phyloP scores from a whole-genome alignment of 208 protist genomes.

The Leishmania martiniquensis region DNA sequence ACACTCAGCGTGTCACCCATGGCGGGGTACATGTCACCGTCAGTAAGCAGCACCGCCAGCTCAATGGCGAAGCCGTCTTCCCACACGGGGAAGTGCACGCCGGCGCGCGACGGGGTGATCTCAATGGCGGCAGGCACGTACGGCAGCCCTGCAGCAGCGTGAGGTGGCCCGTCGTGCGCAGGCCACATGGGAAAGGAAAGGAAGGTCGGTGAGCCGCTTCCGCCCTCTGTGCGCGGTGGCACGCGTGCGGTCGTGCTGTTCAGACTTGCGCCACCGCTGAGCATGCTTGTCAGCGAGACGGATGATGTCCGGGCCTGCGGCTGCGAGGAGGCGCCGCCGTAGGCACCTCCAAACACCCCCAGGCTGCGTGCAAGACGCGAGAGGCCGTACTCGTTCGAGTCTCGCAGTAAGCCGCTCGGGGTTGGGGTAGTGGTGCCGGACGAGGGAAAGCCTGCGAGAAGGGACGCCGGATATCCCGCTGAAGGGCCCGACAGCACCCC shows the following conservation, averaged over 20 bases:
- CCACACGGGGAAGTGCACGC: constrained; percentile 35
- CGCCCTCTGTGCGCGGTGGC: constrained; percentile 17
- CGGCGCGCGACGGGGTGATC: constrained; percentile 18
- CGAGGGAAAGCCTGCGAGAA: constrained; percentile 7
- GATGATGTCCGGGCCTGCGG: background rate
- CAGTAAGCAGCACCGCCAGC: constrained; percentile 27
- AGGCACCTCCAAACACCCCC: constrained; percentile 21
- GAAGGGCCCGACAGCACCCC: constrained; percentile 2
- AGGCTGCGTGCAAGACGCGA: constrained; percentile 24
- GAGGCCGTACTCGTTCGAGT: constrained; percentile 26
- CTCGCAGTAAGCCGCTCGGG: constrained; percentile 10
- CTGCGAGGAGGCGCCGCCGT: background rate
- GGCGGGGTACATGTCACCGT: constrained; percentile 36
- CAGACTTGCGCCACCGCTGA: constrained; percentile 1
- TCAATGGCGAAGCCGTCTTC: constrained; percentile 43
- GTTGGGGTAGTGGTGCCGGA: background rate
- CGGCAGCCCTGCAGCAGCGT: background rate
- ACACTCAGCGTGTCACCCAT: constrained; percentile 28
- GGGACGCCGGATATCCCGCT: constrained; percentile 3
- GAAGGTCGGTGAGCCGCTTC: constrained; percentile 22
- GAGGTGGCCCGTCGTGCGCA: background rate
- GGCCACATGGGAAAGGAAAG: constrained; percentile 35
- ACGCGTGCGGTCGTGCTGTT: constrained; percentile 1
- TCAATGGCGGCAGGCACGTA: constrained; percentile 12
- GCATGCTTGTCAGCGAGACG: background rate